A percentile compares a stretch with the other conserved stretches of the same genome.
Evolutionary conservation across 176 grass and related monocot genomes (phyloP).

Genomic region (Oryza glumipatula): DNA sequence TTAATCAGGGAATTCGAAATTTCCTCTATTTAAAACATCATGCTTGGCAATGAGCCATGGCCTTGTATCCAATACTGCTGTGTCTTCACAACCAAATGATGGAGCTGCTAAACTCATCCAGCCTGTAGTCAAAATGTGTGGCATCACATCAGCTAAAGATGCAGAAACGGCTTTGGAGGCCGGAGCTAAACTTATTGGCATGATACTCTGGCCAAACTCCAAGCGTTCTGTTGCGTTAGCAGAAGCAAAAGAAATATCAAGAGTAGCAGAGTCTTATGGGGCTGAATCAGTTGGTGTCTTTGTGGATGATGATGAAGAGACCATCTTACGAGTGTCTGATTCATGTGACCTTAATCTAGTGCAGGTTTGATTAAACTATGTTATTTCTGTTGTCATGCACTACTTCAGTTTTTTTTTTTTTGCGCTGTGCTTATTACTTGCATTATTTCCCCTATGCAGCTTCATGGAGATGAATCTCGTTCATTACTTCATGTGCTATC

Average conservation of each 20-base stretch:
- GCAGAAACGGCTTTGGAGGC: slow-evolving; percentile 65
- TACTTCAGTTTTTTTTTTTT: not conserved
- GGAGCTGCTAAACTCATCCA: slow-evolving; percentile 35
- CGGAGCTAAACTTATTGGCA: slow-evolving; percentile 83
- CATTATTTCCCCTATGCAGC: slow-evolving; percentile 51
- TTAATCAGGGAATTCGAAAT: slow-evolving; percentile 37
- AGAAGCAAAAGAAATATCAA: slow-evolving; percentile 81
- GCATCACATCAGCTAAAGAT: slow-evolving; percentile 82
- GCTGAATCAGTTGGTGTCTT: slow-evolving; percentile 86
- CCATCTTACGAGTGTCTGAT: slow-evolving; percentile 64
- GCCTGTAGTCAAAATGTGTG: slow-evolving; percentile 89
- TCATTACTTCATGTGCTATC: slow-evolving; percentile 55
- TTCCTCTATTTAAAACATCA: slow-evolving; percentile 25
- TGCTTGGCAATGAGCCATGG: slow-evolving; percentile 36
- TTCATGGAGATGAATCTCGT: slow-evolving; percentile 85
- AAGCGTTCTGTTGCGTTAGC: slow-evolving; percentile 67
- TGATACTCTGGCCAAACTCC: slow-evolving; percentile 85
- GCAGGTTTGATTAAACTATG: slow-evolving; percentile 50
- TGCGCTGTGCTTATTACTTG: not conserved
- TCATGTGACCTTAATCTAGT: slow-evolving; percentile 66
- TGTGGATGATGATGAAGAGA: slow-evolving; percentile 89
- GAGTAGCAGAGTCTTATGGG: slow-evolving; percentile 59
- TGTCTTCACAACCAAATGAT: slow-evolving; percentile 23
- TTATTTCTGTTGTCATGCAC: not conserved
- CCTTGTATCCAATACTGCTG: not conserved